Evolutionary conservation across 768 basidiomycete species (phyloP).

Genomic region (Serendipita sp.): DNA sequence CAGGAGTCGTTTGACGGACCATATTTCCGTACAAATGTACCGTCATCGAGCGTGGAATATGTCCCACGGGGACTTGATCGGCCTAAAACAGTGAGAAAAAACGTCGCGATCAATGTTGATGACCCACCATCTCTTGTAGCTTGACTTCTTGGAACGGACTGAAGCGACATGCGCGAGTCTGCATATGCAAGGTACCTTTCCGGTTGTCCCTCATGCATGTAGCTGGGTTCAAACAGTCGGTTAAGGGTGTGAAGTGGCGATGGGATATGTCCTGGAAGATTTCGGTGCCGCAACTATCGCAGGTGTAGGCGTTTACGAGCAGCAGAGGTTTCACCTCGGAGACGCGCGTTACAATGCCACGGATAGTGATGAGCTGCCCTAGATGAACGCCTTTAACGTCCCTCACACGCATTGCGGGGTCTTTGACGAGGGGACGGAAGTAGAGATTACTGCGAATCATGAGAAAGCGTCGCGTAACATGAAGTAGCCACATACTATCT

Average conservation of each 20-base stretch:
- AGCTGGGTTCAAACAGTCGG: conserved; percentile 73
- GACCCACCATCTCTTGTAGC: conserved; percentile 89
- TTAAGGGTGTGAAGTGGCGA: conserved; percentile 79
- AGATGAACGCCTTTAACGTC: conserved; percentile 75
- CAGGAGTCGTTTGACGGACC: conserved; percentile 84
- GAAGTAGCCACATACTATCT: conserved; percentile 66
- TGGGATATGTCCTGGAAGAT: conserved; percentile 94
- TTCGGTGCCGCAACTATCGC: conserved; percentile 95
- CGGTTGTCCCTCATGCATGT: conserved; percentile 78
- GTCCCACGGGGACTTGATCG: conserved; percentile 98
- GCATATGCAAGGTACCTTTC: conserved; percentile 90
- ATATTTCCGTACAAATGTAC: conserved; percentile 84
- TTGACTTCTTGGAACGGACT: conserved; percentile 97
- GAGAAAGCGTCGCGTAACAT: conserved; percentile 13
- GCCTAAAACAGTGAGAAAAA: conserved; percentile 36
- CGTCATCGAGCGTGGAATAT: conserved; percentile 97
- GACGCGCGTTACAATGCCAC: conserved; percentile 95
- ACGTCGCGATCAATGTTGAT: conserved; percentile 8
- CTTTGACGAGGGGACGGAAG: conserved; percentile 54
- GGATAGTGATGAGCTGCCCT: conserved; percentile 89
- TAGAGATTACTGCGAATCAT: conserved; percentile 61
- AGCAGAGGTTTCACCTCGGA: conserved; percentile 97
- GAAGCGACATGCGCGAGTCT: conserved; percentile 93
- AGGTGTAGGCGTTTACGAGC: conserved; percentile 94
- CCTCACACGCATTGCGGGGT: conserved; percentile 58